phyloP scores from a whole-genome alignment of 306 rosid species.

The Vigna reflexopilosa region DNA sequence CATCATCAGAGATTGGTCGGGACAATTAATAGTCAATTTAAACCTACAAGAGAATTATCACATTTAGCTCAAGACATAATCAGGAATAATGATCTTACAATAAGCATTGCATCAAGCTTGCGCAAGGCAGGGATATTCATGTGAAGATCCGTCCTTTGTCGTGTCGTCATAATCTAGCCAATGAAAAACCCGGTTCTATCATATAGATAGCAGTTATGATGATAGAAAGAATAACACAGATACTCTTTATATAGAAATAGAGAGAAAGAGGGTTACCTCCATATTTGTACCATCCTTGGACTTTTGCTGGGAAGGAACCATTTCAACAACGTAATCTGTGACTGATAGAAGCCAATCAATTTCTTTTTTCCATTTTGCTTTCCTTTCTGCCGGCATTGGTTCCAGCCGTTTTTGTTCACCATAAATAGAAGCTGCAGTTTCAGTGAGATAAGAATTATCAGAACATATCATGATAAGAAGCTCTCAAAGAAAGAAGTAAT shows the following conservation, averaged over 20 bases:
- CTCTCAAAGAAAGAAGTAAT: too few species aligned
- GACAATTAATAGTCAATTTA: constrained; percentile 25
- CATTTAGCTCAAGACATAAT: neutral
- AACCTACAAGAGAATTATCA: neutral
- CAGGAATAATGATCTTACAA: constrained; percentile 58
- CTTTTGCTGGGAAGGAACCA: constrained; percentile 88
- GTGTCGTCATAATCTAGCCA: constrained; percentile 87
- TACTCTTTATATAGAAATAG: neutral
- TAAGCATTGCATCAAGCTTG: constrained; percentile 89
- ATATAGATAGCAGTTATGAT: neutral
- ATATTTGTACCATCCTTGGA: constrained; percentile 73
- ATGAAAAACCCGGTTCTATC: constrained; percentile 33
- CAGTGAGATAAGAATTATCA: neutral
- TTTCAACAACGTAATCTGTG: constrained; percentile 84
- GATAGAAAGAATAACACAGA: neutral
- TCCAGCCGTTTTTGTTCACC: constrained; percentile 90
- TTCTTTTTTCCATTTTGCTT: constrained; percentile 92
- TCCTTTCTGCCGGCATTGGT: constrained; percentile 84
- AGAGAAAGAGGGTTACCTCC: constrained; percentile 64
- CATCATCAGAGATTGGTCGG: constrained; percentile 40
- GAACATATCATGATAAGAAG: neutral
- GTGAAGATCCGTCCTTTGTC: constrained; percentile 90
- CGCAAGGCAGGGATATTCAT: constrained; percentile 91
- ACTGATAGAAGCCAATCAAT: constrained; percentile 86
- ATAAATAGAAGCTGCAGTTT: constrained; percentile 81